A percentile compares a stretch with the other conserved stretches of the same genome.
phyloP scores from a whole-genome alignment of 2,329 filamentous ascomycete species.

The Davidsoniella neocaledoniae region DNA sequence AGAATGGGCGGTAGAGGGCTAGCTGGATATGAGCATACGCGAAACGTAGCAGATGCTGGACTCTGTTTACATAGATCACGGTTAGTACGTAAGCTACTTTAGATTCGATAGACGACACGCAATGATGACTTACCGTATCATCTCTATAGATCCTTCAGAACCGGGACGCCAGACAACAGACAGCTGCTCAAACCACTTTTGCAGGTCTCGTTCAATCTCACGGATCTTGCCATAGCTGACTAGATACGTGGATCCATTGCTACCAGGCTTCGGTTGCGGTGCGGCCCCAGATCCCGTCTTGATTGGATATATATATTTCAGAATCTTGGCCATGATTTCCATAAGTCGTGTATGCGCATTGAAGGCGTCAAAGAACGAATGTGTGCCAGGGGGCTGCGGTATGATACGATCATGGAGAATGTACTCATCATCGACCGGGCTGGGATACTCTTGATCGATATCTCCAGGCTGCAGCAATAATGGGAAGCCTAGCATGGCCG shows the following conservation, averaged over 20 bases:
- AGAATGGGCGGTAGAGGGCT: conserved; percentile 65
- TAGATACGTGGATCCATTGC: conserved; percentile 34
- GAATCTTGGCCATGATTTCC: conserved; percentile 45
- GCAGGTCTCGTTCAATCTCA: conserved; percentile 46
- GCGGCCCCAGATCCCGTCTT: not conserved
- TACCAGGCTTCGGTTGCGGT: conserved; percentile 12
- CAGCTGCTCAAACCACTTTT: conserved; percentile 47
- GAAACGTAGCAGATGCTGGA: conserved; percentile 62
- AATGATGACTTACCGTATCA: conserved; percentile 46
- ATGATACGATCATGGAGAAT: conserved; percentile 42
- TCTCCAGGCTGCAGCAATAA: conserved; percentile 46
- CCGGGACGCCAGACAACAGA: conserved; percentile 66
- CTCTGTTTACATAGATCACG: conserved; percentile 20
- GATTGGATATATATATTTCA: conserved; percentile 43
- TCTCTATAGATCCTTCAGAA: conserved; percentile 54
- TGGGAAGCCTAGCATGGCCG: conserved; percentile 49
- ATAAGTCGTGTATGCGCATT: conserved; percentile 50
- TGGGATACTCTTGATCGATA: conserved; percentile 47
- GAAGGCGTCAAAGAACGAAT: conserved; percentile 46
- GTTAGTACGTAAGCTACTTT: not conserved
- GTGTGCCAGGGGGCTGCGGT: conserved; percentile 34
- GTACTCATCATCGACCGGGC: conserved; percentile 50
- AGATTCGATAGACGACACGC: not conserved
- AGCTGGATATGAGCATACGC: conserved; percentile 73
- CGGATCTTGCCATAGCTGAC: conserved; percentile 48